Base-by-base conservation (phyloP, 371 early-diverging fungal species). In the Funneliformis caledonium region DNA sequence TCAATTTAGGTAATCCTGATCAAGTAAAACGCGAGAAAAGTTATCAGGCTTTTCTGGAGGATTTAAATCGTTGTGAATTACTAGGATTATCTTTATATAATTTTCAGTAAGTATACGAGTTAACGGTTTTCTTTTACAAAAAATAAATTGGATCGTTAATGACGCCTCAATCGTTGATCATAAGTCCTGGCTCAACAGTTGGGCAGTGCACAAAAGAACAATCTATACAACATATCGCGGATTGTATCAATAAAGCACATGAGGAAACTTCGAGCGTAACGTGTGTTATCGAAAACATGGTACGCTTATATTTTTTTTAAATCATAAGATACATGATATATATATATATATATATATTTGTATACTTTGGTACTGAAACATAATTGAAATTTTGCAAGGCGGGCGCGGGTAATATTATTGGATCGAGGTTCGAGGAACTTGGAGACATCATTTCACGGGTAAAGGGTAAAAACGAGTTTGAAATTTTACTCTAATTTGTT, bases 221-320 rank as follows among this genome's bases (percentile, higher is more conserved):
- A 48, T 85, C 86, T 61, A 86, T 90, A 48, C 59, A 65, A 61
- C 81, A 84, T 37, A 86, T 93, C 60, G 81, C 91, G 7, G 76
- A 82, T n/a, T 78, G 85, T 65, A 87, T 93, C 75, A 93, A 93
- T 82, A 83, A 81, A 73, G 90, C 88, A 0, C 87, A 86, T 45
- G 56, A 56, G 4, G 83, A 81, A 68, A 90, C 88, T 37, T 62
- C 78, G 8, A 81, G 61, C 56, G 88, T 93, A 22, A 80, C 84
- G 33, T 85, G 89, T 52, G 86, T 91, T 12, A 42, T 93, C 43
- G 93, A 93, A 83, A 93, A 92, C 85, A 92, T 90, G 90, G 93
- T 92, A 50, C 89, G 91, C n/a, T 74, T 2, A 16, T 19, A 72
- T 73, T 73, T n/a, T 16, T 22, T 31, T 19, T 61, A 26, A 37